Evolutionary conservation across 2,329 filamentous ascomycete genomes (phyloP).

Genomic region (Cytospora piceicola): DNA sequence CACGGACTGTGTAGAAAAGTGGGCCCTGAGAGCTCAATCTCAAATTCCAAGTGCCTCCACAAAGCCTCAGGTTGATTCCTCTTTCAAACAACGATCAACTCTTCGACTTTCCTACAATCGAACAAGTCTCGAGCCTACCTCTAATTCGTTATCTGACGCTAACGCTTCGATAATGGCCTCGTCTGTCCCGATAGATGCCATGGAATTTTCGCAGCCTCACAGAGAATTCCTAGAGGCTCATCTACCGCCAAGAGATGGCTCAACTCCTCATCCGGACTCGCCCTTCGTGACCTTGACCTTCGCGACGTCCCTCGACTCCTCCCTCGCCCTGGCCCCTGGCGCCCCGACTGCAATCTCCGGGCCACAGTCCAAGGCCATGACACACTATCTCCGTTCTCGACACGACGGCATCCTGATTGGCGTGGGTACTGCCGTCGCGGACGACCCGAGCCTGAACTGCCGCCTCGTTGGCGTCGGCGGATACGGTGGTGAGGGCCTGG

Average conservation of each 20-base stretch:
- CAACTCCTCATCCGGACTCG: background rate
- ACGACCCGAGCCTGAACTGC: conserved; percentile 85
- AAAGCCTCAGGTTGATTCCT: no score
- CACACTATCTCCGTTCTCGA: conserved; percentile 80
- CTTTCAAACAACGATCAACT: no score
- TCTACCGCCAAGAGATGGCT: background rate
- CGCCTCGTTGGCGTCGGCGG: conserved; percentile 59
- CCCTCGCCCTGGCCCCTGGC: conserved; percentile 75
- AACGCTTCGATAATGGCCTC: background rate
- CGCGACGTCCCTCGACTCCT: conserved; percentile 85
- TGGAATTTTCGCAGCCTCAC: background rate
- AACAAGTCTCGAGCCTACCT: no score
- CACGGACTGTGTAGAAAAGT: no score
- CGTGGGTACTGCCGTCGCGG: conserved; percentile 78
- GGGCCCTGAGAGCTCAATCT: no score
- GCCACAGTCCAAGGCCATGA: conserved; percentile 85
- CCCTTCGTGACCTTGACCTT: conserved; percentile 80
- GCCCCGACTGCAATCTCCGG: conserved; percentile 82
- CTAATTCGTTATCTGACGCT: background rate
- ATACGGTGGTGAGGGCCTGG: conserved; percentile 35
- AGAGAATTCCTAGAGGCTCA: background rate
- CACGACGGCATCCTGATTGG: conserved; percentile 88
- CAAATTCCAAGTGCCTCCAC: no score
- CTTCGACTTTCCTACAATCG: no score
- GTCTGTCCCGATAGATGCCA: background rate